phyloP scores from a whole-genome alignment of 306 rosid species.

The Casuarina glauca region DNA sequence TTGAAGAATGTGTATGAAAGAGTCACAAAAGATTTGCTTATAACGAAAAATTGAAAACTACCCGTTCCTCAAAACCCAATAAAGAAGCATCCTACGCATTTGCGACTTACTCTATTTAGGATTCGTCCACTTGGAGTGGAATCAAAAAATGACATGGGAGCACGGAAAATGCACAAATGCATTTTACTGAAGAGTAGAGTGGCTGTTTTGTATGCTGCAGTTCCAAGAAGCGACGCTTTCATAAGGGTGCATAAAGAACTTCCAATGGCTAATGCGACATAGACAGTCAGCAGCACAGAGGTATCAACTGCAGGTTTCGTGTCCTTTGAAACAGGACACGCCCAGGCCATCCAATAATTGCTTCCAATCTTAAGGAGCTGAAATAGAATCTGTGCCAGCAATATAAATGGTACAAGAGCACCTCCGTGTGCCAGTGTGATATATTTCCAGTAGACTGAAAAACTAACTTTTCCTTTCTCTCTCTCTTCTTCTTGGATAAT shows the following conservation, averaged over 20 bases:
- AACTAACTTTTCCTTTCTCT: conserved; percentile 73
- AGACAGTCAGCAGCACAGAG: conserved; percentile 55
- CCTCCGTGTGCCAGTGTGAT: conserved; percentile 71
- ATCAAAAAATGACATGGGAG: conserved; percentile 88
- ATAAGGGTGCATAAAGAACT: conserved; percentile 56
- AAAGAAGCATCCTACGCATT: background rate
- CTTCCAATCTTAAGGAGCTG: conserved; percentile 61
- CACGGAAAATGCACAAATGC: conserved; percentile 65
- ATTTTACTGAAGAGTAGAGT: conserved; percentile 65
- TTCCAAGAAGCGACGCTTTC: conserved; percentile 39
- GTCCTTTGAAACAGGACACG: conserved; percentile 62
- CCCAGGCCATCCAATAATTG: conserved; percentile 94
- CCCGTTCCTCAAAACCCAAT: background rate
- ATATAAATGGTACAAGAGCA: conserved; percentile 72
- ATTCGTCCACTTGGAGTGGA: conserved; percentile 68
- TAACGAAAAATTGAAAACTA: background rate
- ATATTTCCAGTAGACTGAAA: conserved; percentile 68
- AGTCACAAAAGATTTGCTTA: background rate
- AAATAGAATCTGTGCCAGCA: conserved; percentile 58
- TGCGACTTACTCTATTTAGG: conserved; percentile 45
- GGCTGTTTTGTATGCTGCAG: conserved; percentile 68
- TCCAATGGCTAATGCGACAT: conserved; percentile 61
- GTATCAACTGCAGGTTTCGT: conserved; percentile 37
- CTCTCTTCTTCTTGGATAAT: conserved; percentile 92
- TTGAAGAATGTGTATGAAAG: background rate